Base-by-base conservation (phyloP, 768 basidiomycete genomes). In the Ramaria rubella region DNA sequence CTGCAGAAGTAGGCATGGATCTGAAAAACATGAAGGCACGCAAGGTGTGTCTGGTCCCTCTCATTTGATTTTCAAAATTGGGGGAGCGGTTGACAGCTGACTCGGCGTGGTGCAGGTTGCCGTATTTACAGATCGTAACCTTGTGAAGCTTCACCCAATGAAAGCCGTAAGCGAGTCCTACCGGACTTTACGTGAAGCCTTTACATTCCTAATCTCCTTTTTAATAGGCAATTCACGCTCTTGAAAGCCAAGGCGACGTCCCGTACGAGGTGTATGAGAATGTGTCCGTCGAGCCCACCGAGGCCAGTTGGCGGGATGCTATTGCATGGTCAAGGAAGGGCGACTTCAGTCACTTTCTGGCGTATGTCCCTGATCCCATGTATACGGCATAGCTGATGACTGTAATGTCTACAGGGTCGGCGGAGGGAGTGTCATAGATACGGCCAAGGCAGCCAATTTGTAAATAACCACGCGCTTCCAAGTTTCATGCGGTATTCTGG, bases 341-440 rank as follows among this genome's bases (percentile, higher is more conserved):
- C 55, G 85, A 96, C 72, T 91, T 94, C 69, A 93, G 87, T 63
- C 95, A 97, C 68, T 96, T 94, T 73, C 73, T 93, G 21, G 92
- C 90, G 90, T 91, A 63, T 56, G 83, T 76, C 45, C 33, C 33
- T 53, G 11, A 44, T 29, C 21, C 23, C 19, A 45, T 1, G 11
- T 33, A 31, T 15, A 42, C n/a, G 40, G n/a, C 45, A 40, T 56
- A 24, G 23, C 51, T 57, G 45, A 33, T 9, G 17, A 31, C 15
- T 24, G 14, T 29, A 5, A 5, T 36, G 19, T 46, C n/a, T 59
- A 26, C 61, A 89, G 90, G 38, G 85, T 94, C 29, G 91, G 92
- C 59, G 92, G 92, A n/a, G 92, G 92, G 61, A 92, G 89, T 64
- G 90, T 92, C 24, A 96, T 96, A 66, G 94, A 96, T 67, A 96